Evolutionary conservation across 139 green algal species (phyloP), one percentile per base, ranked within the genome.

Genomic region (Closterium sp.): DNA sequence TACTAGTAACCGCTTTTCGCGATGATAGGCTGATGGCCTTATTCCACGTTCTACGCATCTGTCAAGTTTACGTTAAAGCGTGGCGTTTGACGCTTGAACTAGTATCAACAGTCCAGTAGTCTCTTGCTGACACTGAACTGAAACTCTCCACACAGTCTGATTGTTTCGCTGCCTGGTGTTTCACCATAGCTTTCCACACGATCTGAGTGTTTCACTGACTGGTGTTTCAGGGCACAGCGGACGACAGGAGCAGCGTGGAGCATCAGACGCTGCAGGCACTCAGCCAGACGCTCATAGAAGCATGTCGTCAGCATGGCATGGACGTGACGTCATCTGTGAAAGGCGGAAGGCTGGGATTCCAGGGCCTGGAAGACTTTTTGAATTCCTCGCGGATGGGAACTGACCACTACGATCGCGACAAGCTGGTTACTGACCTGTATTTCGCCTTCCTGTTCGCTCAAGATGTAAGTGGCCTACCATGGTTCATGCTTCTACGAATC

Each of bases 321-420:
- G 55, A 76, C 55, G 55, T 76, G 16, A 76, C 55, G 55, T 19
- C 55, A 76, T 76, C 55, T 28, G 16, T 76, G 55, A 76, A 28
- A 12, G 55, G 55, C 55, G 55, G 55, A 19, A 76, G 16, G 55
- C 55, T 76, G 55, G 55, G 55, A 23, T 32, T 32, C 31, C 30
- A 33, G 21, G 86, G 86, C 12, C 89, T 92, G 0, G 19, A 69
- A 19, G 89, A 92, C 33, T 92, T 92, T 33, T 30, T 92, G 21
- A 92, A 92, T 32, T 83, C 84, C 1, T 28, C 76, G 30, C 83
- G 84, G 10, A 92, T 92, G 89, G 89, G 89, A 38, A 92, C 90
- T 31, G 89, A 92, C 89, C 89, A 92, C 83, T 92, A 83, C 32
- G 89, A 92, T 32, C n/a, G 89, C 2, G 89, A 92, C 76, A 21